Evolutionary conservation across 2,329 filamentous ascomycete genomes (phyloP).

Genomic region (Neurospora crassa): DNA sequence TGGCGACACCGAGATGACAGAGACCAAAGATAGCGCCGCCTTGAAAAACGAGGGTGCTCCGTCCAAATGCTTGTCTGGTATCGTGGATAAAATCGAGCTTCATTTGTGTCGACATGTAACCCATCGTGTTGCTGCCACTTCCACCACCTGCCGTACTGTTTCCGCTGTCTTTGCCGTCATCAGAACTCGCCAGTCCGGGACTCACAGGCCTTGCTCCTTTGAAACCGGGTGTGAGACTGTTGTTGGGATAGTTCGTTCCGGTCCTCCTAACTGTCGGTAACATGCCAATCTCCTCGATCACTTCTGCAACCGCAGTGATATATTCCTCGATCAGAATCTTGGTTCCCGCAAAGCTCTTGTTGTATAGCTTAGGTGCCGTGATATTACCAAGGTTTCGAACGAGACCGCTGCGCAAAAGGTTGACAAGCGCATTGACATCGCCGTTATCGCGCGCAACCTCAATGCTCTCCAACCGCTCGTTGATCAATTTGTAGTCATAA

Average conservation of each 20-base stretch:
- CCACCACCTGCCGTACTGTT: neutral
- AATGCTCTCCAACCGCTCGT: slow-evolving; percentile 63
- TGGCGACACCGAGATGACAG: slow-evolving; percentile 84
- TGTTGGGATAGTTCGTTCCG: neutral
- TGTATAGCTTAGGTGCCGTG: slow-evolving; percentile 70
- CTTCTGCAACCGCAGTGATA: slow-evolving; percentile 71
- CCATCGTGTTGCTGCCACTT: neutral
- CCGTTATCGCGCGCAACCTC: slow-evolving; percentile 58
- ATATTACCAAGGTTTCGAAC: slow-evolving; percentile 90
- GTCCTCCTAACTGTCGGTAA: slow-evolving; percentile 33
- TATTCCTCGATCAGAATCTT: slow-evolving; percentile 90
- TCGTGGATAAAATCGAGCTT: slow-evolving; percentile 84
- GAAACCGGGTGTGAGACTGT: neutral
- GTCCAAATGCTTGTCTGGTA: slow-evolving; percentile 77
- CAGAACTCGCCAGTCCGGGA: neutral
- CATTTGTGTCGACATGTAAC: slow-evolving; percentile 19
- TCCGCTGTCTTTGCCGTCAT: neutral
- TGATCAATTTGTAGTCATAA: slow-evolving; percentile 82
- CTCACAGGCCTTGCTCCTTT: neutral
- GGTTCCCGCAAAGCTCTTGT: slow-evolving; percentile 76
- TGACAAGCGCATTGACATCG: slow-evolving; percentile 66
- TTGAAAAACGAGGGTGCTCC: slow-evolving; percentile 77
- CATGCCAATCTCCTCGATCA: slow-evolving; percentile 64
- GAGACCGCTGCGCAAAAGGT: slow-evolving; percentile 68
- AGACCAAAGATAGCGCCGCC: slow-evolving; percentile 87